Evolutionary conservation across 495 filamentous ascomycete genomes (phyloP), one percentile per base, ranked within the genome.

Genomic region (Parathielavia hyrcaniae): DNA sequence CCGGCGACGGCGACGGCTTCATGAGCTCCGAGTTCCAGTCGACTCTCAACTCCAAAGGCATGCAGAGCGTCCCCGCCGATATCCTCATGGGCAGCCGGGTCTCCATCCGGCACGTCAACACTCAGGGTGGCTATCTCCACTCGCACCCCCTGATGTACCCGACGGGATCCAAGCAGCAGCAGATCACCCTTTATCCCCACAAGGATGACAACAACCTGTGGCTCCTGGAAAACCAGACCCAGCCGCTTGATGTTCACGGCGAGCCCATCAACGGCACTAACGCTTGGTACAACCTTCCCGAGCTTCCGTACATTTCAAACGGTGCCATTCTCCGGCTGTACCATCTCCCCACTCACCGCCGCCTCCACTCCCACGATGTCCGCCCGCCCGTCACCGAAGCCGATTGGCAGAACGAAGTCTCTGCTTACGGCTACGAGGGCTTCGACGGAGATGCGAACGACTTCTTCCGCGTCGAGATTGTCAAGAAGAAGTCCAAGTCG

Each of bases 21-120:
- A 98, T 98, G 93, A 96, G 90, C 61, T 95, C 91, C 35, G 95
- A 98, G 70, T 98, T 98, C 77, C 95, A 97, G 72, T 89, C 95
- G 22, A 98, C 93, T 2, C 77, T 98, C 57, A 98, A 97, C 72
- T 91, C 86, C 43, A 97, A 97, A 75, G 83, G 78, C 36, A 98
- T 98, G 93, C 83, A 89, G 69, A 91, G 95, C 69, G 91, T 96
- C 17, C 86, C 93, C 0, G 93, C 88, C 4, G 91, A 98, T 73
- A 84, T 98, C 59, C 85, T 87, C 26, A 87, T 90, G 66, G 93
- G 93, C 43, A 93, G 89, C 65, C 84, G 88, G 43, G 78, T 98
- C 63, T 83, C 78, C 65, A 81, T 98, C 61, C 88, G 93, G 63
- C 93, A 98, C 70, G 83, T 88, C 64, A 97, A 98, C 69, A 98